Base-by-base conservation (phyloP, 805 yeast genomes). In the Limtongozyma cylindracea region DNA sequence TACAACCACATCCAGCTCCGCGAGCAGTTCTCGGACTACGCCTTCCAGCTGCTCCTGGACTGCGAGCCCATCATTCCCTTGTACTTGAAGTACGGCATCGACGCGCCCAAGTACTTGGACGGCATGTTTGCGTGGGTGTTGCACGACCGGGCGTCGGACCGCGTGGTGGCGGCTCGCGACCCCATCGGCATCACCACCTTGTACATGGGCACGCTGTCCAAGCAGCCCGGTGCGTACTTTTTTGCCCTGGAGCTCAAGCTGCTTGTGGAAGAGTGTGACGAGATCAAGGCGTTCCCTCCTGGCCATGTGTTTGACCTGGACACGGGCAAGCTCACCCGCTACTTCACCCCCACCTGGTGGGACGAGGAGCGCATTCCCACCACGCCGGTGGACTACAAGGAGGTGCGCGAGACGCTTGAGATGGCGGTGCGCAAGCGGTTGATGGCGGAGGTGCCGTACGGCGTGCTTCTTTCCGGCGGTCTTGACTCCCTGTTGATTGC, bases 391-490 rank as follows among this genome's bases (percentile, higher is more conserved):
- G 92, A 84, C 44, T 65, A 56, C 42, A 63, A 44, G 38, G 35
- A 50, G 27, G 61, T 88, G 29, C 70, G 94, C 48, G 72, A 69
- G 38, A 47, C 76, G 22, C 61, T 88, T 43, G 98, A 88, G 49
- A 53, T 72, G 52, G 80, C 98, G 21, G 99, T 88, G 25, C 73
- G 98, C 60, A 88, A 88, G 74, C 73, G 98, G 61, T 63, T 88
- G 39, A 88, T 88, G 99, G 88, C 96, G 25, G 99, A 88, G 57
- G 99, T 88, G 29, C 96, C 99, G 25, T 88, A 77, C 48, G 99
- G 99, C 55, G 99, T 88, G 21, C 56, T 88, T 35, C 58, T 88
- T 34, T 78, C 94, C 12, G 99, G 99, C 44, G 99, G 99, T 33
- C 63, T 88, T 40, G 99, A 88, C 47, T 80, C 95, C 21, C 78